Evolutionary conservation across 2,329 filamentous ascomycete species (phyloP), one percentile per base, ranked within the genome.

Genomic region (Colletotrichum higginsianum): DNA sequence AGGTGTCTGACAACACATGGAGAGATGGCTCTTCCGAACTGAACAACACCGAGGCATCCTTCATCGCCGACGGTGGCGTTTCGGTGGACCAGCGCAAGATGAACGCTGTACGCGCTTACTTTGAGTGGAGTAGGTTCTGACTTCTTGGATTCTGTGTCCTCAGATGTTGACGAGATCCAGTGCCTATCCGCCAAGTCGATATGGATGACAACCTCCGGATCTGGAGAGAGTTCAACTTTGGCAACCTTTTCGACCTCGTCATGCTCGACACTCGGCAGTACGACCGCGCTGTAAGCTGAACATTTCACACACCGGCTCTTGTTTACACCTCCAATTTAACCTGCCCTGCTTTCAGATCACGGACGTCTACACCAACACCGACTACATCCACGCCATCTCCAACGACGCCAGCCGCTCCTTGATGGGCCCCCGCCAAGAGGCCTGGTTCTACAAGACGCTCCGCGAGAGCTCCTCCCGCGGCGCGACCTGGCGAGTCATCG

Each of bases 401-500:
- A 88, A 94, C 74, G 91, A 94, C 67, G 89, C 91, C 2, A 87
- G 89, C 7, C 88, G 93, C 4, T 88, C 87, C 0, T 82, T 95
- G 74, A 94, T 95, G 92, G 93, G 93, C 3, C 84, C 86, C 1
- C 87, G 88, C 13, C 93, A 95, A 78, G 93, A 95, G 79, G 88
- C 89, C 75, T 95, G 93, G 93, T 91, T 94, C 80, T 93, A 92
- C 78, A 85, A 86, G 56, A 82, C 85, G 52, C 82, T 93, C 9
- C 85, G 84, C 6, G 79, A 86, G 60, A 92, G 90, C 0, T 84
- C 87, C n/a, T 76, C 88, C 18, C 87, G 92, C n/a, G 90, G 90
- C 30, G 90, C 92, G 0, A 86, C 87, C 0, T 95, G 93, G 93
- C 86, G 92, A 50, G 79, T 95, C 21, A 86, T 95, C 53, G 92